Base-by-base conservation (phyloP, 768 basidiomycete species). In the Amanita subjunquillea region DNA sequence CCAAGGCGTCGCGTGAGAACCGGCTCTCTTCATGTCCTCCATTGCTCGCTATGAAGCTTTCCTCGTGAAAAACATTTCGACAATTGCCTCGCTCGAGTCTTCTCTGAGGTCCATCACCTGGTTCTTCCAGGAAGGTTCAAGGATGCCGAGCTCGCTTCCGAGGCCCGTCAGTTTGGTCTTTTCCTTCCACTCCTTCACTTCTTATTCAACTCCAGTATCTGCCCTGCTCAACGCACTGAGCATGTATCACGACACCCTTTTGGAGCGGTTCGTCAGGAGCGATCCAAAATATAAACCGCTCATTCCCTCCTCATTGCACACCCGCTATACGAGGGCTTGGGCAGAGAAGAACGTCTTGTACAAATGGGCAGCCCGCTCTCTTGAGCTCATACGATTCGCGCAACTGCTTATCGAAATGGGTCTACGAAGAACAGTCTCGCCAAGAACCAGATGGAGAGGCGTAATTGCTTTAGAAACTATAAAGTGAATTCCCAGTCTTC, bases 91-190 rank as follows among this genome's bases (percentile, higher is more conserved):
- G n/a, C 69, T 97, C 59, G 95, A 98, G 67, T 91, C 87, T 15
- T 82, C 87, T 25, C 68, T 98, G 57, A 76, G 91, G 57, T 93
- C 91, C 37, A 69, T 97, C 54, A 93, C 92, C 43, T 98, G 94
- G 93, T 83, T 60, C 71, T 98, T 41, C 95, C 95, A 41, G 94
- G 94, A 55, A 79, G 93, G 57, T 97, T 98, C 78, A 92, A 91
- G 69, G 94, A 97, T 76, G 92, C 93, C 43, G 94, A 97, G 66
- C 73, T 98, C 47, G 93, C 90, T 55, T 92, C 91, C 10, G 95
- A 98, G 79, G 82, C 87, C 62, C 73, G 94, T 95, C 59, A 77
- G 92, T 88, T 56, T 44, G 51, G 17, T 17, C 17, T 51, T 47
- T 55, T 37, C 36, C 37, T 48, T 39, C 10, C 4, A 50, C 56